Base-by-base conservation (phyloP, 2,329 filamentous ascomycete species). In the Gaeumannomyces sp. region DNA sequence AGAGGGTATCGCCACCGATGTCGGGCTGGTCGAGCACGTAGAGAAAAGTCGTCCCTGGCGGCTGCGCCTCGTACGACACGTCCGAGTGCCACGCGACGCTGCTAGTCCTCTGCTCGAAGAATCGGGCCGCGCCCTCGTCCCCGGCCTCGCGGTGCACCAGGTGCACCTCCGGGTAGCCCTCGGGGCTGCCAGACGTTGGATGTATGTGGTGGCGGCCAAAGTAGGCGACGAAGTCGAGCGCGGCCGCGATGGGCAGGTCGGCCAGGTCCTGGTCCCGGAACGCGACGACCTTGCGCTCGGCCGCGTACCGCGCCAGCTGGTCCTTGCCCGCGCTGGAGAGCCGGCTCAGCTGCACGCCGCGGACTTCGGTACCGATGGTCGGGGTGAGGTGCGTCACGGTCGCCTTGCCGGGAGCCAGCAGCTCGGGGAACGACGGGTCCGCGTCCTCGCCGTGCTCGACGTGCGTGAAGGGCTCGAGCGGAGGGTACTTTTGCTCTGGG, bases 11-110 rank as follows among this genome's bases (percentile, higher is more conserved):
- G 61, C 93, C 93, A 35, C 93, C 93, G 1, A 86, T 87, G 50
- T 85, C 81, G 0, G 93, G 93, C 53, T 85, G 88, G 72, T 97
- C 92, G 25, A 97, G 83, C 62, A 93, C 82, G 73, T 96, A 96
- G 50, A 97, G 77, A 77, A 97, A 96, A 0, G 93, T 96, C 0
- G 92, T 96, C 29, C 92, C 91, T 0, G 93, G 93, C 1, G 93
- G 92, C 77, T 97, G 93, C 69, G 85, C 80, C 78, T 97, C 93
- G 73, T 96, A 97, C 0, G 90, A 91, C 2, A 96, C 89, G 71
- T 97, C 93, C 0, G 89, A 90, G 78, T 97, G 93, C 92, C 93
- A 97, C 7, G 91, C 91, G 2, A 95, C 87, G 1, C 89, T 90
- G 75, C 89, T 93, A 1, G 90, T 92, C n/a, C 89, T 84, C 58